Evolutionary conservation across 1,139 yeast species (phyloP), one percentile per base, ranked within the genome.

Genomic region (Kurtzmaniella natalensis): DNA sequence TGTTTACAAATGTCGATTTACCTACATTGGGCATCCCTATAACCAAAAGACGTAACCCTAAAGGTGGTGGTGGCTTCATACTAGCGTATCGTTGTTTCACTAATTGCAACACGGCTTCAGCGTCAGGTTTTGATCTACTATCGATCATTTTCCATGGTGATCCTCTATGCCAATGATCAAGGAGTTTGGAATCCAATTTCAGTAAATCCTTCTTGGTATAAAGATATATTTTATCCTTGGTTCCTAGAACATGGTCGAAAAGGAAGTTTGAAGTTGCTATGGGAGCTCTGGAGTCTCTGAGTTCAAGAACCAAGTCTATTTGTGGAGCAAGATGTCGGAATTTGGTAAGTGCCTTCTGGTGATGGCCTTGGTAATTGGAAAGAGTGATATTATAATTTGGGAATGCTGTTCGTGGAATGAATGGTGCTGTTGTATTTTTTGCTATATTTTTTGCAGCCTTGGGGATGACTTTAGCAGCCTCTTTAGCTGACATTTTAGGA

Each of bases 21-120:
- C 98, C 98, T n/a, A 88, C 95, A 54, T 92, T 92, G 1, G 98
- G 98, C 94, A 92, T 85, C 0, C 98, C 98, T 8, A 84, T 79
- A 32, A 92, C 77, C 66, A 89, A 67, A 34, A 84, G 56, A 24
- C 89, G 61, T 32, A 84, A 61, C 0, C 98, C 97, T 36, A 88
- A 59, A 0, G 96, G 96, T 0, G 94, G 92, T 1, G 81, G 78
- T 0, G 89, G 78, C 5, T 54, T 57, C 70, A 78, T 65, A 3
- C 49, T 43, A 19, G 55, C 42, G 43, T 72, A 70, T 36, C 64
- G 61, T 37, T 66, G 59, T 28, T 65, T 64, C 11, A 86, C 64
- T 15, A 63, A 47, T 7, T 71, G 66, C 18, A 84, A 61, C 9
- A 88, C 59, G 31, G 59, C 57, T 15, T 57, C 53, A 2, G 78